Conservation (phyloP, 305 asterid genomes). For the Solanum chacoense region DNA sequence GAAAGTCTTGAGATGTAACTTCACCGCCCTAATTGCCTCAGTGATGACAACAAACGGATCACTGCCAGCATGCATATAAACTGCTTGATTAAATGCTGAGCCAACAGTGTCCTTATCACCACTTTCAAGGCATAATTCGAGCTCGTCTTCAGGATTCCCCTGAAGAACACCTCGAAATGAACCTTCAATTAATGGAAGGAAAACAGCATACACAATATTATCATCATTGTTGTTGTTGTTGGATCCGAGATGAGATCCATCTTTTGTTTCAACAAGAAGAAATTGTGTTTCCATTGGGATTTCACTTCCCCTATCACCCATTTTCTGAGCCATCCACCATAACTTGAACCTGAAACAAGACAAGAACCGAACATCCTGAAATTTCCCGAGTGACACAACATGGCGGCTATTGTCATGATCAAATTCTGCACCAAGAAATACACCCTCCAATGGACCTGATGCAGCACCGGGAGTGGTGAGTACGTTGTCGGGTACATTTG, state of each 20-base stretch:
- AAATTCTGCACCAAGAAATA: conserved; percentile 64
- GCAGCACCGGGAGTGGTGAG: conserved; percentile 45
- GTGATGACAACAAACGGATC: conserved; percentile 56
- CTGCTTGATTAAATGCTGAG: conserved; percentile 44
- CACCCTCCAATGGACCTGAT: conserved; percentile 53
- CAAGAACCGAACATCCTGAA: conserved; percentile 56
- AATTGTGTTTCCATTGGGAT: conserved; percentile 84
- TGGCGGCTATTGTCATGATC: conserved; percentile 54
- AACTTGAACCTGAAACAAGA: conserved; percentile 35
- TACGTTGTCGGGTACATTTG: conserved; percentile 61
- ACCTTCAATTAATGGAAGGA: conserved; percentile 72
- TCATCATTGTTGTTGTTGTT: conserved; percentile 24
- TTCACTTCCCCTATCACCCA: conserved; percentile 74
- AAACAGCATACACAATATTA: conserved; percentile 41
- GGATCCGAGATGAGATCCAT: conserved; percentile 34
- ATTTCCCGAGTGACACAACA: conserved; percentile 51
- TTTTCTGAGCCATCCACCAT: conserved; percentile 44
- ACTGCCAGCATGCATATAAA: conserved; percentile 53
- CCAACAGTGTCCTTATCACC: conserved; percentile 42
- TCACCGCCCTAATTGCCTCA: conserved; percentile 53
- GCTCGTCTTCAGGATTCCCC: conserved; percentile 52
- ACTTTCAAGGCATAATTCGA: conserved; percentile 72
- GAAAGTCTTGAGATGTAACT: conserved; percentile 55
- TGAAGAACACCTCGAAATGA: conserved; percentile 73
- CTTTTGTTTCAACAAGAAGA: conserved; percentile 53